These are phyloP conservation scores for Crithidia bombi DNA, from an alignment of 208 protist genomes.

Conservation along the genomic window DNA sequence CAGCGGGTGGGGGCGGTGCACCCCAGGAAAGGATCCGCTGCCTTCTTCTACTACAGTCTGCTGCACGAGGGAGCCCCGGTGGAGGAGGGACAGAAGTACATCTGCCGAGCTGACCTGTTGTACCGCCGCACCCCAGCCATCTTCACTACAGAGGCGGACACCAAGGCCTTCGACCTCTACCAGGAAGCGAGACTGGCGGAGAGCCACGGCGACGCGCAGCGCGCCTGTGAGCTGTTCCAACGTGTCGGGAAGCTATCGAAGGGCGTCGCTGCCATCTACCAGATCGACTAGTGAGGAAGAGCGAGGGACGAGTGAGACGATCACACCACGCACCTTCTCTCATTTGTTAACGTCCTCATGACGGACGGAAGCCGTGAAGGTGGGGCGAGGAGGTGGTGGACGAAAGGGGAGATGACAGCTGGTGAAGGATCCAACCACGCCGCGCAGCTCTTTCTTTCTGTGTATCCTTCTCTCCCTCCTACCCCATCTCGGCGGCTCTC, in stretches of 20 bases:
- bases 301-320: too few species aligned
- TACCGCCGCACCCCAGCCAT: constrained; percentile 82
- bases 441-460: too few species aligned
- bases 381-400: too few species aligned
- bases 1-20: constrained; percentile 60
- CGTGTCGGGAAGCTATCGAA: constrained; percentile 68
- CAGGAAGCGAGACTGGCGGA: constrained; percentile 77
- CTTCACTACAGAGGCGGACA: constrained; percentile 60
- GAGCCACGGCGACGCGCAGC: constrained; percentile 68
- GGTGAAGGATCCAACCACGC: too few species aligned
- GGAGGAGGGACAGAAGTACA: constrained; percentile 77
- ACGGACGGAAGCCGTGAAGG: too few species aligned
- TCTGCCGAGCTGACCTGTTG: constrained; percentile 83
- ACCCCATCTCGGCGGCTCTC: too few species aligned
- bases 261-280: constrained; percentile 80
- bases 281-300: constrained; percentile 50
- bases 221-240: constrained; percentile 79
- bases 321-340: too few species aligned
- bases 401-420: too few species aligned
- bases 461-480: too few species aligned
- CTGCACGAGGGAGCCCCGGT: constrained; percentile 89
- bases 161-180: constrained; percentile 74
- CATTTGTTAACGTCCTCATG: too few species aligned
- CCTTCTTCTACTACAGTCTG: constrained; percentile 88
- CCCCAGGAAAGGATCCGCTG: constrained; percentile 73